Percentiles rank a stretch among this genome's conserved stretches.
Evolutionary conservation across 352 stramenopile species (phyloP).

Genomic region (Paralagenidium karlingii): DNA sequence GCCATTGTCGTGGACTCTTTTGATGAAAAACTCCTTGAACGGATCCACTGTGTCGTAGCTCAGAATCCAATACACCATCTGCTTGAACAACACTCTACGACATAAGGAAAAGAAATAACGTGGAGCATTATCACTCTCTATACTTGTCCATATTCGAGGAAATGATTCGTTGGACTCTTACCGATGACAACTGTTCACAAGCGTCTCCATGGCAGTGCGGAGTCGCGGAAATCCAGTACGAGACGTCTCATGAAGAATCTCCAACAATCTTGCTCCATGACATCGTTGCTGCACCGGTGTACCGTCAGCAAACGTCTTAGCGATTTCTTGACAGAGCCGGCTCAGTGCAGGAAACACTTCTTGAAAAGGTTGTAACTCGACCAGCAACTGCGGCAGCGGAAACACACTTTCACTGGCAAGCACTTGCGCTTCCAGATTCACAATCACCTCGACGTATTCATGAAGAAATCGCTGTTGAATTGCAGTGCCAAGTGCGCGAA

Average conservation of each 20-base stretch:
- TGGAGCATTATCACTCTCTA: neutral
- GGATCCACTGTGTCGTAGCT: conserved; percentile 59
- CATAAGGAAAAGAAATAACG: neutral
- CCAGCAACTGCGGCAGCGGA: conserved; percentile 48
- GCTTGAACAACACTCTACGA: conserved; percentile 51
- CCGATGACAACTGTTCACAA: conserved; percentile 40
- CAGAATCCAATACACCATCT: conserved; percentile 76
- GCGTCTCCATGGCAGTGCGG: conserved; percentile 29
- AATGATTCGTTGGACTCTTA: conserved; percentile 7
- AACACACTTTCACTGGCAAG: conserved; percentile 26
- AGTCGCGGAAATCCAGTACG: conserved; percentile 49
- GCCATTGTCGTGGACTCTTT: conserved; percentile 6
- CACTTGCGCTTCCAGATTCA: conserved; percentile 37
- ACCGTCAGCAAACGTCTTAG: neutral
- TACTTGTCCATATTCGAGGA: neutral
- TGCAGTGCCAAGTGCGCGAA: conserved; percentile 40
- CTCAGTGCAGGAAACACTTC: conserved; percentile 51
- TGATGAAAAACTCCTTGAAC: conserved; percentile 64
- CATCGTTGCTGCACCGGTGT: neutral
- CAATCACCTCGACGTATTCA: conserved; percentile 36
- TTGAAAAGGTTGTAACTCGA: conserved; percentile 45
- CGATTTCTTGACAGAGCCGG: conserved; percentile 9
- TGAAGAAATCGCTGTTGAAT: conserved; percentile 33
- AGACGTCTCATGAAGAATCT: conserved; percentile 22
- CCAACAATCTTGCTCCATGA: conserved; percentile 24